Evolutionary conservation across 257 asterid genomes (phyloP).

Genomic region (Catharanthus roseus): DNA sequence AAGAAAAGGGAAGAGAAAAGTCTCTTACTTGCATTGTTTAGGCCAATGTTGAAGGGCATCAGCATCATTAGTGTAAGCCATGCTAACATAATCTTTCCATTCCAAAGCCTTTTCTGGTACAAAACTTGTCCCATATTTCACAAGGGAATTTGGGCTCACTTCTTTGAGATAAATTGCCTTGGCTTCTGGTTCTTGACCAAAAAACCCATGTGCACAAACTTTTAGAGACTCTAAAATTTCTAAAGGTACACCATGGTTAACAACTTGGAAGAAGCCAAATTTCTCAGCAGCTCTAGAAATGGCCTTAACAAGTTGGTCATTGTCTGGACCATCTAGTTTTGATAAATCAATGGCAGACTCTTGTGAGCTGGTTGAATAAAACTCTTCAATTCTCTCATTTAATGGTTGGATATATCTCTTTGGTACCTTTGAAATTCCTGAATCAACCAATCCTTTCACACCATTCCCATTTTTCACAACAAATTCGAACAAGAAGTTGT

Average conservation of each 20-base stretch:
- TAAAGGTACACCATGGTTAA: conserved; percentile 32
- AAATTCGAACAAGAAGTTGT: neutral
- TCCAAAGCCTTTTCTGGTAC: conserved; percentile 37
- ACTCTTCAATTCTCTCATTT: neutral
- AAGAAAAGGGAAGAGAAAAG: neutral
- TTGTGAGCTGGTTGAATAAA: neutral
- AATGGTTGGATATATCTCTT: conserved; percentile 11
- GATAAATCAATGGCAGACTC: conserved; percentile 16
- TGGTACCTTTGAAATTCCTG: conserved; percentile 12
- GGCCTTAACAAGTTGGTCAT: conserved; percentile 27
- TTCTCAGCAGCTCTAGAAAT: conserved; percentile 29
- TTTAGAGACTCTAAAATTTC: conserved; percentile 24
- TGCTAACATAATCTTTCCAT: conserved; percentile 39
- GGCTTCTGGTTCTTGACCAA: conserved; percentile 20
- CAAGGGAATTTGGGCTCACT: conserved; percentile 27
- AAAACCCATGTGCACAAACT: conserved; percentile 23
- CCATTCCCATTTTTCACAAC: conserved; percentile 1
- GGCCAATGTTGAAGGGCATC: conserved; percentile 40
- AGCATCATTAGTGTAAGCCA: conserved; percentile 36
- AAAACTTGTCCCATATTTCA: conserved; percentile 36
- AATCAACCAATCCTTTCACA: conserved; percentile 14
- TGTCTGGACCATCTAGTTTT: conserved; percentile 24
- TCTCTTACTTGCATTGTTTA: conserved; percentile 26
- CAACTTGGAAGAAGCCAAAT: conserved; percentile 34
- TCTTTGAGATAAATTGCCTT: conserved; percentile 31